Base-by-base conservation (phyloP, 257 asterid genomes). In the Coffea canephora region DNA sequence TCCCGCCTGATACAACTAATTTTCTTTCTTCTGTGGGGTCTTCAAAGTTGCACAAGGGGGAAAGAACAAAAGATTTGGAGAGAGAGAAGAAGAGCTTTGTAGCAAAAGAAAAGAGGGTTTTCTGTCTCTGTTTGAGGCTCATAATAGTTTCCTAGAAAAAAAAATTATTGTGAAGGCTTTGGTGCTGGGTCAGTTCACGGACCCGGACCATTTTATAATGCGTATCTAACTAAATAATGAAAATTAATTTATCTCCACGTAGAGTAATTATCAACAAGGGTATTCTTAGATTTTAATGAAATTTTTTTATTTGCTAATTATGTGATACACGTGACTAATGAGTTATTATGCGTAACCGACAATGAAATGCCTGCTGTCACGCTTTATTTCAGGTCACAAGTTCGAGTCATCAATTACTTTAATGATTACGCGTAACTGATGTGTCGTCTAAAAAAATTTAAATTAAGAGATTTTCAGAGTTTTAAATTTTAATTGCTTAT, bases 141-240 rank as follows among this genome's bases (percentile, higher is more conserved):
- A 61, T 68, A 61, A 7, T 74, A 39, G 73, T 7, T 77, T 54
- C 39, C 36, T 0, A 6, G 52, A 69, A 67, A 46, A 74, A 74
- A 54, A 71, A 75, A 62, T 69, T 69, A 75, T 45, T 21, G 79
- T 27, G 27, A 79, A 87, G 78, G 84, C 84, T 84, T 83, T 88
- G 87, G 90, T 86, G 88, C 85, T 87, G 93, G 91, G 89, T 91
- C 90, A 87, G 73, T 78, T 62, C 61, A 73, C 54, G 55, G 72
- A 69, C 73, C 36, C 18, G 21, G 50, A 57, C 27, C 41, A 1
- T 36, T 73, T 36, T 64, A 36, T 34, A 25, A 52, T 77, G 39
- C 74, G 15, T 45, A 12, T 36, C 41, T 15, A 5, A 45, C 73
- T 9, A 71, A 49, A 34, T 71, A 21, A 71, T 3, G 10, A 45